Conservation (phyloP, 345 rosid genomes). For the Isatis tinctoria region DNA sequence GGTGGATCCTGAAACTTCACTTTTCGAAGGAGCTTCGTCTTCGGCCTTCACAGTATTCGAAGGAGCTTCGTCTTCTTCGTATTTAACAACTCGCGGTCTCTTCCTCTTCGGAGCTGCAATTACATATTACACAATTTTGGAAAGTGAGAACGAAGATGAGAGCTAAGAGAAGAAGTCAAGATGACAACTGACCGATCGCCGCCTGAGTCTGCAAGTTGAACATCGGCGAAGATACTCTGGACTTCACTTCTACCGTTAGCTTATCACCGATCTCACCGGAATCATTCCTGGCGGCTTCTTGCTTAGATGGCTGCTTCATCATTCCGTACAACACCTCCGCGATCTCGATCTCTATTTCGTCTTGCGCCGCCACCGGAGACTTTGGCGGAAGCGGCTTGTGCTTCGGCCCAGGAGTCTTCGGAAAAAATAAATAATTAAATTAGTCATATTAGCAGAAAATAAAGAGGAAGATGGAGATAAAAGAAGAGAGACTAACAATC, state of each 20-base stretch:
- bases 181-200: no score
- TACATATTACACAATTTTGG: no score
- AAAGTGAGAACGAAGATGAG: no score
- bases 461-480: background rate
- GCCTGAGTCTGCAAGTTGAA: no score
- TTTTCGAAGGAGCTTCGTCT: no score
- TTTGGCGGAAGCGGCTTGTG: slow-evolving; percentile 61
- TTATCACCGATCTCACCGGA: slow-evolving; percentile 36
- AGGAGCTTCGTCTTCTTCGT: no score
- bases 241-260: slow-evolving; percentile 31
- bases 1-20: slow-evolving; percentile 34
- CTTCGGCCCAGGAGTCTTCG: slow-evolving; percentile 69
- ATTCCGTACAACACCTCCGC: slow-evolving; percentile 91
- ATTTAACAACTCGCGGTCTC: slow-evolving; percentile 44
- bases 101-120: no score
- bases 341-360: slow-evolving; percentile 98
- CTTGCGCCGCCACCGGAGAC: slow-evolving; percentile 57
- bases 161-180: no score
- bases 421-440: slow-evolving; percentile 5
- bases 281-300: slow-evolving; percentile 49
- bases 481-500: slow-evolving; percentile 45
- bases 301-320: slow-evolving; percentile 86
- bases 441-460: background rate
- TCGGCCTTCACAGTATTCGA: no score
- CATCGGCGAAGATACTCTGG: no score